Percentiles rank a stretch among this genome's conserved stretches.
phyloP scores from a whole-genome alignment of 2,329 filamentous ascomycete species.

The Pseudogymnoascus pannorum region DNA sequence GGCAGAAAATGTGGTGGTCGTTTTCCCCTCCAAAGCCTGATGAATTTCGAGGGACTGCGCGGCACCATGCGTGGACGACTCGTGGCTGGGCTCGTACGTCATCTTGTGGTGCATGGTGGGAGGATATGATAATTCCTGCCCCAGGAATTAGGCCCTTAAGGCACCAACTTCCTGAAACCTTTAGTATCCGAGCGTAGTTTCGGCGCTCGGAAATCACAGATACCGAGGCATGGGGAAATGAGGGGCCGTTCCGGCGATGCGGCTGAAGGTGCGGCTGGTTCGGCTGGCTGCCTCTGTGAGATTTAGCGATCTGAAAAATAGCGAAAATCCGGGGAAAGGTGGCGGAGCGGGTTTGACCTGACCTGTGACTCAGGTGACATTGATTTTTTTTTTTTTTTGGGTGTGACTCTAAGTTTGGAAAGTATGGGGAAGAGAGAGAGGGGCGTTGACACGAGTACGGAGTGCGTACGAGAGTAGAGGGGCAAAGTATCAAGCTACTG shows the following conservation, averaged over 20 bases:
- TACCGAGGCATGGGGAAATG: background rate
- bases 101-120: too few relatives aligned
- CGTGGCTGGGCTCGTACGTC: too few relatives aligned
- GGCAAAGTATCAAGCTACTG: too few relatives aligned
- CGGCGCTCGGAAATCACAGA: background rate
- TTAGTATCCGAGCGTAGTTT: background rate
- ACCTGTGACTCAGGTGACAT: too few relatives aligned
- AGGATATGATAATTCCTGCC: too few relatives aligned
- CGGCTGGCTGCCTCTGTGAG: background rate
- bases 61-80: background rate
- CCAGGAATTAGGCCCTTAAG: too few relatives aligned
- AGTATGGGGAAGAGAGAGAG: background rate
- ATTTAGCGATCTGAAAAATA: background rate
- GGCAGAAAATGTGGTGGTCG: too few relatives aligned
- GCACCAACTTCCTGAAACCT: too few relatives aligned
- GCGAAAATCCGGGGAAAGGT: background rate
- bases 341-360: too few relatives aligned
- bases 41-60: background rate
- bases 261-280: background rate
- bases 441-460: background rate
- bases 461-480: too few relatives aligned
- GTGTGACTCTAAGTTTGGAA: background rate
- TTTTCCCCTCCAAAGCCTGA: too few relatives aligned
- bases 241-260: background rate
- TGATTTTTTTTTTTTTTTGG: background rate